Evolutionary conservation across 352 stramenopile species (phyloP), one percentile per base, ranked within the genome.

Genomic region (Globisporangium canariense): DNA sequence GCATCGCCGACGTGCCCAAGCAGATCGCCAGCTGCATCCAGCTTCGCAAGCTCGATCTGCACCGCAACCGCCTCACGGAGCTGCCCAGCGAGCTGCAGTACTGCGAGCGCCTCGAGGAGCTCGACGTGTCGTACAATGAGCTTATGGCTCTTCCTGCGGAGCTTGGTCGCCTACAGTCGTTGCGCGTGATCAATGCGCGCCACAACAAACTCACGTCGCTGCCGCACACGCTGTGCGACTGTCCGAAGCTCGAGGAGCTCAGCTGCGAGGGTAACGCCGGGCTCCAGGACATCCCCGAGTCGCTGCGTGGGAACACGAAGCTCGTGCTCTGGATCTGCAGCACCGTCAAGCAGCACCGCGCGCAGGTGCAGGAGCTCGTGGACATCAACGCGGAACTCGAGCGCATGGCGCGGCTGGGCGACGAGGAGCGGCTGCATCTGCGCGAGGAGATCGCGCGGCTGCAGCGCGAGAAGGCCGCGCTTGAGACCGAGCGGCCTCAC

Each of bases 301-400:
- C 77, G 2, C 60, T 93, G 18, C 79, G 78, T 1, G 74, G 76
- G 65, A 91, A 88, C 64, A 91, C 82, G 9, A 77, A 78, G 61
- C 76, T 93, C 40, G 82, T 91, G 60, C 63, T 93, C 10, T 93
- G 84, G 84, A 90, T 93, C 70, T 93, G 79, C 68, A 73, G 73
- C 38, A 89, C 74, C n/a, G 75, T 88, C n/a, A 91, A 91, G 75
- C 73, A 70, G 16, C 84, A 93, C 64, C 69, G 72, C 49, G 62
- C 61, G 2, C 76, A 90, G 58, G 81, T 93, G 41, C 57, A 76
- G 34, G 78, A 90, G 75, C 79, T 93, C 46, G 76, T 86, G n/a
- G 74, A 70, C 25, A 91, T 93, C 79, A 91, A 91, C 66, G 67
- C 65, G 30, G 81, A 93, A 54, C 58, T 93, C 32, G 81, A 93